Conservation (phyloP, 2,329 filamentous ascomycete genomes). For the Cordyceps javanica region DNA sequence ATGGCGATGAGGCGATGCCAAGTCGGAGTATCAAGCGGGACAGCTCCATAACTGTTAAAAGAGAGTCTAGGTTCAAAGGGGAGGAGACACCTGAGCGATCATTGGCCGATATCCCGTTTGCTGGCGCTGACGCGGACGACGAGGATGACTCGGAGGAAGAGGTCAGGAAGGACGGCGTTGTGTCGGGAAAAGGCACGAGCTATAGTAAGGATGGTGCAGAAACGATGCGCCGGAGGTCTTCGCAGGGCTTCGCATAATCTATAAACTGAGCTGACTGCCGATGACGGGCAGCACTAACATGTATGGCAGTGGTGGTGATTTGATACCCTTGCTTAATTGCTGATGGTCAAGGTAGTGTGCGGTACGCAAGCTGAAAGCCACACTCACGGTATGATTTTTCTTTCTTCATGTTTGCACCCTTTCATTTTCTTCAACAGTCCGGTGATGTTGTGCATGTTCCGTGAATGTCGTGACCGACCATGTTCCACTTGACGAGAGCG, state of each 20-base stretch:
- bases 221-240: constrained; percentile 1
- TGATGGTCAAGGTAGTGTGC: neutral
- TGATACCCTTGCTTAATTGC: constrained; percentile 7
- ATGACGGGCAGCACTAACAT: neutral
- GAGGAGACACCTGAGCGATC: constrained; percentile 20
- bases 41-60: constrained; percentile 33
- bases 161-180: neutral
- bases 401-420: neutral
- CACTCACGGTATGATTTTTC: too few relatives aligned
- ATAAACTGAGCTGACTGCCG: neutral
- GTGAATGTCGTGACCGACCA: too few relatives aligned
- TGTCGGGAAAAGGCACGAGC: constrained; percentile 1
- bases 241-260: neutral
- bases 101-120: constrained; percentile 29
- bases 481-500: too few relatives aligned
- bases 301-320: neutral
- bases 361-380: too few relatives aligned
- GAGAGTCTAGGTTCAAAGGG: constrained; percentile 21
- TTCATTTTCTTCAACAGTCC: too few relatives aligned
- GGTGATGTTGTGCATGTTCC: too few relatives aligned
- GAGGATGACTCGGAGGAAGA: constrained; percentile 28
- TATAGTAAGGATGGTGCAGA: constrained; percentile 7
- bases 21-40: constrained; percentile 25
- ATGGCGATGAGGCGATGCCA: constrained; percentile 30
- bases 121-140: constrained; percentile 40